Evolutionary conservation across 192 early-diverging fungal species (phyloP).

Genomic region (Spizellomyces punctatus): DNA sequence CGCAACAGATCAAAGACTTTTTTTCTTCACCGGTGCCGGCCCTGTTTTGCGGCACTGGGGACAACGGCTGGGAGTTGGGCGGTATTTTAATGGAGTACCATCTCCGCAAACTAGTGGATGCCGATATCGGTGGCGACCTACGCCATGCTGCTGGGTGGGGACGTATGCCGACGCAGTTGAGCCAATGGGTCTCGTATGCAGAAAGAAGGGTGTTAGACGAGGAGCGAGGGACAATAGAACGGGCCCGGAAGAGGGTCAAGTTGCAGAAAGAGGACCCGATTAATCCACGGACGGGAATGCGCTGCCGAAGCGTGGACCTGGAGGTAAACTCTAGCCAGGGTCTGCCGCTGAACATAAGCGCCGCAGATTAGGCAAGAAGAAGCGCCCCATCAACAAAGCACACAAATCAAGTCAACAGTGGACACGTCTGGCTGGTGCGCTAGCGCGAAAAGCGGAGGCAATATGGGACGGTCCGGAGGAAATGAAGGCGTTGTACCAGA

Average conservation of each 20-base stretch:
- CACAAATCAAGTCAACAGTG: background rate
- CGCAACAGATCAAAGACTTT: conserved; percentile 22
- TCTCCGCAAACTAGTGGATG: conserved; percentile 14
- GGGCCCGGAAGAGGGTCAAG: background rate
- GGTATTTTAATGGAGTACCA: conserved; percentile 30
- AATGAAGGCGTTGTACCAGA: conserved; percentile 41
- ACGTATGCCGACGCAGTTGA: background rate
- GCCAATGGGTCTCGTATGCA: background rate
- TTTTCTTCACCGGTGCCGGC: conserved; percentile 21
- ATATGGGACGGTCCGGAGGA: conserved; percentile 24
- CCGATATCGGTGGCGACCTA: background rate
- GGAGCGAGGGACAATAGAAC: background rate
- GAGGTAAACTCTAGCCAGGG: background rate
- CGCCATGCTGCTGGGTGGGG: background rate
- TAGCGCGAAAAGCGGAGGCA: conserved; percentile 30
- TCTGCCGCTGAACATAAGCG: too few species aligned
- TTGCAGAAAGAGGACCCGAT: background rate
- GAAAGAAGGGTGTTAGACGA: background rate
- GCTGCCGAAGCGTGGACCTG: too few species aligned
- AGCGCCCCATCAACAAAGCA: background rate
- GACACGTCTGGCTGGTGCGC: conserved; percentile 16
- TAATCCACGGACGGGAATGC: background rate
- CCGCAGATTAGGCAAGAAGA: background rate
- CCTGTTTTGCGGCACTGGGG: conserved; percentile 21
- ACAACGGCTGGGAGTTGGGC: conserved; percentile 11